Base-by-base conservation (phyloP, 805 yeast genomes). In the Debaryomyces castellii region DNA sequence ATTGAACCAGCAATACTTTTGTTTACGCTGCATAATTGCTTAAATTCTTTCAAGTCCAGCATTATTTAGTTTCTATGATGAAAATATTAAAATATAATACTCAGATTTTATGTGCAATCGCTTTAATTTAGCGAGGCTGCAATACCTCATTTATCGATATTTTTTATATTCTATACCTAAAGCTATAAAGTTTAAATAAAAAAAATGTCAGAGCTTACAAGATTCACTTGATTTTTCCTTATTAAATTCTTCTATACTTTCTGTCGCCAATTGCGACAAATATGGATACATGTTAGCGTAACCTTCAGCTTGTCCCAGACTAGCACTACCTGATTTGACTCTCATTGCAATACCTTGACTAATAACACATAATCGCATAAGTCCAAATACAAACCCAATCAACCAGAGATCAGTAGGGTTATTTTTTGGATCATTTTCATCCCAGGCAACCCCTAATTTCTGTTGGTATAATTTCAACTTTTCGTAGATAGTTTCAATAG, bases 261-360 rank as follows among this genome's bases (percentile, higher is more conserved):
- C 57, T 17, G 60, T 34, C 1, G 74, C 73, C 34, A 70, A 51
- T 11, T 53, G 44, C 6, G 73, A 54, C 43, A 72, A 62, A 11
- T 44, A 47, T 14, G 63, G 64, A 50, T 71, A 72, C 35, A 70
- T 53, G 2, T 50, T 44, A 2, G 73, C 80, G 17, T 69, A 62
- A 1, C 59, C 59, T 5, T 62, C 61, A 2, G 85, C 85, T 44
- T 71, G 64, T 0, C 79, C 79, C 36, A 80, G 73, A 22, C 80
- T 74, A 1, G 85, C 84, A 30, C 72, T 74, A 9, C 85, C 85
- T 41, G 69, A 62, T 9, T 69, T 64, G 1, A 70, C 65, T 43
- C 86, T 66, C 65, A 81, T 80, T 4, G 81, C 82, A 41, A 82
- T 80, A 2, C 87, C 87, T 51, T 82, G 87, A 14, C 76, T 67